Base-by-base conservation (phyloP, 2,329 filamentous ascomycete species). In the Fusarium chuoi region DNA sequence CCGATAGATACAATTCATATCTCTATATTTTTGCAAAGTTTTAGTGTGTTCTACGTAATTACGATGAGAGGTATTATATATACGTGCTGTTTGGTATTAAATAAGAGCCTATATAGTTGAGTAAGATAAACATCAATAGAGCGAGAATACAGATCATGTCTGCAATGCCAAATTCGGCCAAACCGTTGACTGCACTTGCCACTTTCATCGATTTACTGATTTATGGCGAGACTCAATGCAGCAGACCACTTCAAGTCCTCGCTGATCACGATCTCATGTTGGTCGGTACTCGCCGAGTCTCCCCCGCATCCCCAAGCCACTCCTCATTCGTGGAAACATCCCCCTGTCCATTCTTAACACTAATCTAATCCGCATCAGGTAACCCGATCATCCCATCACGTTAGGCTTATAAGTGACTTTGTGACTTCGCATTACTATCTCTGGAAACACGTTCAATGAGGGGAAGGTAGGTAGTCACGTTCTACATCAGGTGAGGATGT, bases 381-480 rank as follows among this genome's bases (percentile, higher is more conserved):
- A 68, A 68, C 42, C 65, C 65, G 65, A 61, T 38, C 46, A 36
- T 38, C 41, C n/a, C 63, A 62, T 68, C 24, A 48, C 41, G 58
- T 42, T 54, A 33, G 51, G 35, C 33, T 30, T 30, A n/a, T 51
- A 52, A 55, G 51, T 41, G 49, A 68, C 51, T 68, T 46, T 41
- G 54, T 38, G 62, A 68, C 65, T 68, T 68, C 65, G 65, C 65
- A 68, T 68, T 68, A 52, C 65, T 52, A 33, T 68, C 28, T 68
- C 24, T 41, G 65, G 65, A 68, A 39, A 62, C 33, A 57, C 24
- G 56, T 28, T 28, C 5, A 10, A 24, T 61, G 65, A 68, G 65
- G 65, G 65, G 65, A 68, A 68, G 54, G 45, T 1, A 11, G 22
- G 28, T 33, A 14, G 65, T 68, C 65, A 68, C 44, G 64, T 67